Evolutionary conservation across 2,329 filamentous ascomycete species (phyloP).

Genomic region (Incumbomyces lentus): DNA sequence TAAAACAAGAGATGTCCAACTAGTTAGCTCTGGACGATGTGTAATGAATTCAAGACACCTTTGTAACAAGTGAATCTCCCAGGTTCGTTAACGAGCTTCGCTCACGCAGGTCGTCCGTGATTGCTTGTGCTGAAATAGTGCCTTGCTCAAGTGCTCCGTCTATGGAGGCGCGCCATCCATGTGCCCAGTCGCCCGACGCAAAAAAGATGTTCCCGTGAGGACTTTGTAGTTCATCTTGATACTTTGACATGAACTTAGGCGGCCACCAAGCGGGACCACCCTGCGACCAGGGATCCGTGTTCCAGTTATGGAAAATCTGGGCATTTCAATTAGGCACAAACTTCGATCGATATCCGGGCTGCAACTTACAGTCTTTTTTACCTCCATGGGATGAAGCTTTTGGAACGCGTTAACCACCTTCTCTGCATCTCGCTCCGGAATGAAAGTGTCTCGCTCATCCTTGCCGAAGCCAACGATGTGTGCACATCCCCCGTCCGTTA

Average conservation of each 20-base stretch:
- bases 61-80: background rate
- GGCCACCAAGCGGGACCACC: constrained; percentile 9
- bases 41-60: background rate
- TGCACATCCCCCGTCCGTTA: constrained; percentile 34
- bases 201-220: constrained; percentile 22
- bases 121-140: background rate
- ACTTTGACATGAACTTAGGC: constrained; percentile 19
- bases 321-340: background rate
- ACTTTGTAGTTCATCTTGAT: constrained; percentile 21
- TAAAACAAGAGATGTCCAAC: too few relatives aligned
- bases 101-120: background rate
- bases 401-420: constrained; percentile 5
- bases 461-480: constrained; percentile 37
- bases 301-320: constrained; percentile 41
- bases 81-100: background rate
- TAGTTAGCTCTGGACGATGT: too few relatives aligned
- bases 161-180: constrained; percentile 23
- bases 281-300: constrained; percentile 25
- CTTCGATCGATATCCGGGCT: background rate
- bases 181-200: constrained; percentile 23
- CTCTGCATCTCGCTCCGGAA: constrained; percentile 4
- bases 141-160: constrained; percentile 24
- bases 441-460: constrained; percentile 6
- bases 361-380: constrained; percentile 10
- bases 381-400: constrained; percentile 6